Evolutionary conservation across 306 rosid genomes (phyloP).

Genomic region (Fragaria nilgerrensis): DNA sequence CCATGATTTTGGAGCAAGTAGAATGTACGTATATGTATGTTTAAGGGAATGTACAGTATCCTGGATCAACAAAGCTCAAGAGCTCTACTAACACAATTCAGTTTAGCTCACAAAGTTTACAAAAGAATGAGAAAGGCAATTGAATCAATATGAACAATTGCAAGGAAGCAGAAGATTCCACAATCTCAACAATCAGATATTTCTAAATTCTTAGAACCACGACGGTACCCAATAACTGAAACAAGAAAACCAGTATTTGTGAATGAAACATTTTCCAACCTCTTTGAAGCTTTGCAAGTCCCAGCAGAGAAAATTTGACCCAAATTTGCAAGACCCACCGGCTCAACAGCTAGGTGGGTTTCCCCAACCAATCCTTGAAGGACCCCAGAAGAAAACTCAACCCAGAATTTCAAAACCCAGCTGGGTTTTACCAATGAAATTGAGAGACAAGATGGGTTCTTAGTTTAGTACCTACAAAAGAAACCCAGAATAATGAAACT

Average conservation of each 20-base stretch:
- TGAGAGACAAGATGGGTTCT: background rate
- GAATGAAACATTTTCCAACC: conserved; percentile 18
- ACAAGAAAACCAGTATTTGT: conserved; percentile 12
- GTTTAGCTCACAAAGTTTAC: conserved; percentile 5
- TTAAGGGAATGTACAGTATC: conserved; percentile 17
- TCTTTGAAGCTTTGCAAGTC: conserved; percentile 2
- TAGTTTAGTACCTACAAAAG: background rate
- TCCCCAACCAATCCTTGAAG: conserved; percentile 13
- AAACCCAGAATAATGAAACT: background rate
- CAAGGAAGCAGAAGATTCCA: conserved; percentile 2
- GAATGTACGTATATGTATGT: background rate
- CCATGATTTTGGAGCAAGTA: conserved; percentile 47
- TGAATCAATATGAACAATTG: background rate
- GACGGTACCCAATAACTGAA: conserved; percentile 4
- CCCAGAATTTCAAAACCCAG: conserved; percentile 10
- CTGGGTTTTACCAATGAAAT: background rate
- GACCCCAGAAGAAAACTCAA: background rate
- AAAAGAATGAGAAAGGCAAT: background rate
- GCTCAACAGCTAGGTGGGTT: conserved; percentile 15
- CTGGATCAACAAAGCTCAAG: conserved; percentile 3
- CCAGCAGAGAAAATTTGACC: conserved; percentile 10
- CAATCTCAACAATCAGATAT: conserved; percentile 14
- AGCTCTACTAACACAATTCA: conserved; percentile 9
- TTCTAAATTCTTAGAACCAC: background rate
- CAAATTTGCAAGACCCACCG: conserved; percentile 21